Conservation (phyloP, 2,329 filamentous ascomycete species). For the Elsinoe australis region DNA sequence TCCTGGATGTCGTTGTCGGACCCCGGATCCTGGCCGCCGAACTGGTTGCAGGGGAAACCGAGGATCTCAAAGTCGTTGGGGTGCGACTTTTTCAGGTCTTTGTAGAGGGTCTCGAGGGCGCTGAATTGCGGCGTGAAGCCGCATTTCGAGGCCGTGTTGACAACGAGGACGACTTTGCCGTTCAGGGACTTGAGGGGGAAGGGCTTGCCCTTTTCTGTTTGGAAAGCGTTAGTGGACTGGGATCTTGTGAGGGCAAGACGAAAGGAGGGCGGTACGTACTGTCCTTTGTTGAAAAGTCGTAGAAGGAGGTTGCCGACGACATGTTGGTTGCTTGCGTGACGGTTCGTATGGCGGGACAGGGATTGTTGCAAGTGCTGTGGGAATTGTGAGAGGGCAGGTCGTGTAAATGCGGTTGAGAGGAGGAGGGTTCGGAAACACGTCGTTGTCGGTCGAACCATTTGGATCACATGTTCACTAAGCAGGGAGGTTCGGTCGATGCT, state of each 20-base stretch:
- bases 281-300: conserved; percentile 76
- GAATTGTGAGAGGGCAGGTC: background rate
- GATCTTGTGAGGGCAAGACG: too few relatives aligned
- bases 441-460: conserved; percentile 12
- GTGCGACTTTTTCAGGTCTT: conserved; percentile 60
- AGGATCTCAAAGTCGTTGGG: conserved; percentile 75
- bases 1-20: conserved; percentile 54
- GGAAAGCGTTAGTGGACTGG: conserved; percentile 20
- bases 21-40: conserved; percentile 82
- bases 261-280: conserved; percentile 47
- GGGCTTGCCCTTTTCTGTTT: conserved; percentile 63
- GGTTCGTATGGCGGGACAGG: conserved; percentile 5
- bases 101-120: conserved; percentile 85
- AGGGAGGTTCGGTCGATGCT: background rate
- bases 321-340: conserved; percentile 46
- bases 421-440: conserved; percentile 7
- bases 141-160: conserved; percentile 98
- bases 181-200: conserved; percentile 64
- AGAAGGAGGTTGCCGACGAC: conserved; percentile 65
- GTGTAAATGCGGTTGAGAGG: conserved; percentile 1
- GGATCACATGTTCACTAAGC: conserved; percentile 15
- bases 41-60: conserved; percentile 98
- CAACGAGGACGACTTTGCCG: conserved; percentile 88
- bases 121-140: conserved; percentile 96
- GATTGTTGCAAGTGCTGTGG: background rate